Evolutionary conservation across 352 stramenopile species (phyloP).

Genomic region (Globisporangium nodosum): DNA sequence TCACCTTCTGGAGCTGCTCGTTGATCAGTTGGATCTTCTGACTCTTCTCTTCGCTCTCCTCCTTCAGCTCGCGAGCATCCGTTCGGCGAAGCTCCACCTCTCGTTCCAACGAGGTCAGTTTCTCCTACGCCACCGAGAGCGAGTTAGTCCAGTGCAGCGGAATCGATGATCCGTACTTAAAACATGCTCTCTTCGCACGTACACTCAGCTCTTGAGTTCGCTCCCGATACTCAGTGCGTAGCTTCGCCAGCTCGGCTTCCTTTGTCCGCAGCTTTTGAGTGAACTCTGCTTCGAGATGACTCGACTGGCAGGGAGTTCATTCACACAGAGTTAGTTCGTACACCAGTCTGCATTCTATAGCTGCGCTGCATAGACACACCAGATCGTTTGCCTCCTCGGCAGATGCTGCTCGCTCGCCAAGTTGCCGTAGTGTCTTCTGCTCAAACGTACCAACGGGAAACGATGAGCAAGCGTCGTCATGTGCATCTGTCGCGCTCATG

Average conservation of each 20-base stretch:
- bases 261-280: constrained; percentile 39
- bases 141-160: background rate
- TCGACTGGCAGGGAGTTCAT: constrained; percentile 18
- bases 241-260: constrained; percentile 43
- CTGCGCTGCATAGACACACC: constrained; percentile 17
- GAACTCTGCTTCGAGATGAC: constrained; percentile 39
- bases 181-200: background rate
- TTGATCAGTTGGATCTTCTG: constrained; percentile 58
- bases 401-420: constrained; percentile 36
- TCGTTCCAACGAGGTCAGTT: constrained; percentile 34
- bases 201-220: constrained; percentile 51
- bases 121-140: constrained; percentile 17
- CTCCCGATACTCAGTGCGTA: constrained; percentile 45
- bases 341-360: background rate
- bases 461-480: background rate
- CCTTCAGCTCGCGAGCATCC: constrained; percentile 50
- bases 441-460: background rate
- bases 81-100: constrained; percentile 55
- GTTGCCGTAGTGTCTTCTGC: constrained; percentile 18
- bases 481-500: background rate
- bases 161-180: background rate
- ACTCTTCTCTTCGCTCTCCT: constrained; percentile 60
- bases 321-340: background rate
- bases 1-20: constrained; percentile 75
- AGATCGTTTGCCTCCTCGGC: constrained; percentile 58